Evolutionary conservation across 1,284 basidiomycete species (phyloP), one percentile per base, ranked within the genome.

Genomic region (Stereum hirsutum): DNA sequence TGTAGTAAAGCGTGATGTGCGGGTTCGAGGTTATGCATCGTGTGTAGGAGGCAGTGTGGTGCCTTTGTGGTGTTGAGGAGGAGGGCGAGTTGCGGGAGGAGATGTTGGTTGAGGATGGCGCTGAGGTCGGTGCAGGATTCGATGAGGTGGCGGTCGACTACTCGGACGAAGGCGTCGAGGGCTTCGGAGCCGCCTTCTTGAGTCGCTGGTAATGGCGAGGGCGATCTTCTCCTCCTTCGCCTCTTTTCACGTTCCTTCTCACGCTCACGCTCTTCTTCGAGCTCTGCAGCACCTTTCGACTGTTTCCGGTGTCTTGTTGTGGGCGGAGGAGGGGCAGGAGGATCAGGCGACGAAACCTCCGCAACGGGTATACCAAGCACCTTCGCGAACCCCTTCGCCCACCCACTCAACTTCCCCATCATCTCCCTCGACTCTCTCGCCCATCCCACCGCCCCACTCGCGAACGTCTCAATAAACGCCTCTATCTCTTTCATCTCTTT

Each of bases 11-110:
- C 72, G 43, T 71, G 69, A 49, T 87, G 84, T 15, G 78, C 68
- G 1, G 81, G 80, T 43, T 80, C 75, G 45, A 82, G 75, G 20
- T 80, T 74, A 47, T 76, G 69, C 76, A 87, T 81, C 2, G 78
- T 78, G 24, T 70, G 67, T 2, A 89, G 63, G 4, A 89, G 69
- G 42, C 81, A 75, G 19, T 72, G 60, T 0, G 86, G 86, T 6
- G 76, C 66, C 25, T 68, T 69, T 51, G 75, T 72, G 44, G 75
- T 75, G 47, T 69, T 65, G 19, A 78, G 59, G 6, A 88, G 63
- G 37, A 67, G 59, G 6, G 67, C 65, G 21, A 89, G 66, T 38
- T 76, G 68, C 3, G 70, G 70, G 8, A 85, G 58, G 3, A 87
- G 62, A 25, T 64, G 60, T 31, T 72, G 68, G 38, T 68, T 68